phyloP scores from a whole-genome alignment of 2,329 filamentous ascomycete species.

The Colletotrichum shisoi region DNA sequence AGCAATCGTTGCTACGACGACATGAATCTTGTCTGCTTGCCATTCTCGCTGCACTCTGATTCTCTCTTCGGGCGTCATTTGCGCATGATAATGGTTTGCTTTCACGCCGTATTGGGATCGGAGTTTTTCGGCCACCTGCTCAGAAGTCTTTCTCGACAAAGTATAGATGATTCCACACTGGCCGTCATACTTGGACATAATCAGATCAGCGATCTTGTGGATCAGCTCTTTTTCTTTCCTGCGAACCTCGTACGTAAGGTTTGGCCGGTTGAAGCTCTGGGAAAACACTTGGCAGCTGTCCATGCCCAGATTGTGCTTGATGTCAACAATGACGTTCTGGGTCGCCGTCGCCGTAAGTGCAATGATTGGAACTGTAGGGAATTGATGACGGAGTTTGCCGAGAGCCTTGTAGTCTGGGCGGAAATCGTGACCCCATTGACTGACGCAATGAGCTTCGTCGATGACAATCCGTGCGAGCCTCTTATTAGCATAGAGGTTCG shows the following conservation, averaged over 20 bases:
- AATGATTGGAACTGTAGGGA: constrained; percentile 86
- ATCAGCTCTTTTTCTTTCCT: constrained; percentile 61
- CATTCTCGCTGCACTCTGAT: constrained; percentile 76
- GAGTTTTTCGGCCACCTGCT: constrained; percentile 78
- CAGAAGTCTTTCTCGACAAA: constrained; percentile 82
- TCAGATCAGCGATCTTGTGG: constrained; percentile 67
- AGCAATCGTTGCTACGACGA: constrained; percentile 97
- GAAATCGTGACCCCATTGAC: constrained; percentile 99
- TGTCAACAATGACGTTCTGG: constrained; percentile 87
- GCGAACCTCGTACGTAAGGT: constrained; percentile 86
- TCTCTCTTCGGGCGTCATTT: constrained; percentile 73
- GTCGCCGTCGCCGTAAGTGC: constrained; percentile 96
- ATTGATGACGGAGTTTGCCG: constrained; percentile 74
- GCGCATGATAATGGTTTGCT: constrained; percentile 87
- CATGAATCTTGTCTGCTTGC: constrained; percentile 80
- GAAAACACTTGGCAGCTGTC: constrained; percentile 78
- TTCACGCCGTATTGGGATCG: constrained; percentile 67
- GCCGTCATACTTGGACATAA: constrained; percentile 72
- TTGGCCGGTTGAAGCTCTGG: constrained; percentile 97
- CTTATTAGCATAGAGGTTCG: constrained; percentile 70
- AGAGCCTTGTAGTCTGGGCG: constrained; percentile 92
- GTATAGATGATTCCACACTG: constrained; percentile 94
- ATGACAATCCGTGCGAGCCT: constrained; percentile 92
- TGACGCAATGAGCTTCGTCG: constrained; percentile 98
- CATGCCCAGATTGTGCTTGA: constrained; percentile 90